Evolutionary conservation across 2,329 filamentous ascomycete genomes (phyloP).

Genomic region (Aspergillus calidoustus): DNA sequence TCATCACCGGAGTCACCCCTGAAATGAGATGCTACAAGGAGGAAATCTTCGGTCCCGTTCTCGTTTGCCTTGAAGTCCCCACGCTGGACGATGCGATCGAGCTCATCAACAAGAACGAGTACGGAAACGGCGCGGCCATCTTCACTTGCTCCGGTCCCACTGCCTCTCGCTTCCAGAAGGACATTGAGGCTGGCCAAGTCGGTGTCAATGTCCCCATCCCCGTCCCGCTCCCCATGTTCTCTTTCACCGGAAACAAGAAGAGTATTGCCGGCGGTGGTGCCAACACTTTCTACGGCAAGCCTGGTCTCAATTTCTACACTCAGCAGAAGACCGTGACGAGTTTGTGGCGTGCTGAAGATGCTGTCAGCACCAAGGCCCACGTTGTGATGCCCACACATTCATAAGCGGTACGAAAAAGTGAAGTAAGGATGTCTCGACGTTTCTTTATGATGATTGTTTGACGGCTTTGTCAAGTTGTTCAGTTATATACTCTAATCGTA

Average conservation of each 20-base stretch:
- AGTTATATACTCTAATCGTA: constrained; percentile 6
- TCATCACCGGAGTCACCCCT: constrained; percentile 67
- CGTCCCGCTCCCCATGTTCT: constrained; percentile 66
- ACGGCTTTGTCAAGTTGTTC: constrained; percentile 9
- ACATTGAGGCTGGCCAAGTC: constrained; percentile 69
- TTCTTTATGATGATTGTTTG: constrained; percentile 9
- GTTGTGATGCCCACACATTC: constrained; percentile 82
- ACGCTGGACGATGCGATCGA: constrained; percentile 67
- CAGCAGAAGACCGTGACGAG: constrained; percentile 97
- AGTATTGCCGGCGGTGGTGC: constrained; percentile 88
- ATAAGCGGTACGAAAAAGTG: constrained; percentile 10
- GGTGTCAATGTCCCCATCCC: constrained; percentile 71
- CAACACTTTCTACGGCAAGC: constrained; percentile 93
- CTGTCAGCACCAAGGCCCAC: constrained; percentile 79
- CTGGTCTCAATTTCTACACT: constrained; percentile 92
- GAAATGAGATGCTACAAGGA: constrained; percentile 70
- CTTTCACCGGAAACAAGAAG: constrained; percentile 78
- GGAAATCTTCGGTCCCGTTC: constrained; percentile 70
- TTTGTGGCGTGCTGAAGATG: constrained; percentile 85
- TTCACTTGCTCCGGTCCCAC: constrained; percentile 67
- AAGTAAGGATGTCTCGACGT: not conserved
- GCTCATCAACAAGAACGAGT: constrained; percentile 69
- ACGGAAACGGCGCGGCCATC: constrained; percentile 69
- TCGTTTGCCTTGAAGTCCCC: constrained; percentile 64
- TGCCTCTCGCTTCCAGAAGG: constrained; percentile 65